Percentiles rank a stretch among this genome's conserved stretches.
These are phyloP conservation scores for Sonneratia caseolaris DNA, from an alignment of 345 rosid genomes.

Conservation along the genomic window DNA sequence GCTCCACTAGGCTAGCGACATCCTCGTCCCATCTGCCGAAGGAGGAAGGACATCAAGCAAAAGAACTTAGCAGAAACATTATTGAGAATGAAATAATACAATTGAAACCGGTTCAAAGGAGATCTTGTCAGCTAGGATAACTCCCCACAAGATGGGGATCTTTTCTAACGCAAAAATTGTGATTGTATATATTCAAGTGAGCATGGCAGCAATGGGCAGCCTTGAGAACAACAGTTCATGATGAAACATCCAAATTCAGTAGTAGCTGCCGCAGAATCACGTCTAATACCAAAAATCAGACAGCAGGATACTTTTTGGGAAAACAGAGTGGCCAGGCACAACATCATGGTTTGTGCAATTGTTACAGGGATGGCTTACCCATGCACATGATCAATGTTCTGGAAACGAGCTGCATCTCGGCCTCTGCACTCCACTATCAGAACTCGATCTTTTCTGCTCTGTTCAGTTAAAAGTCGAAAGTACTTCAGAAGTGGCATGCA, in stretches of 20 bases:
- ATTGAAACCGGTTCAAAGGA: not conserved
- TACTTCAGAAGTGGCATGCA: not conserved
- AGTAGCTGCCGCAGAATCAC: not conserved
- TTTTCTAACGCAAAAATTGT: not conserved
- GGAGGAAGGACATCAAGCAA: not conserved
- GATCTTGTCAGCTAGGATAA: not conserved
- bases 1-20: constrained; percentile 58
- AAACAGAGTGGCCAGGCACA: not conserved
- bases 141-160: not conserved
- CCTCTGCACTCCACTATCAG: constrained; percentile 88
- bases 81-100: not conserved
- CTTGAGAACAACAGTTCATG: not conserved
- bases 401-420: constrained; percentile 86
- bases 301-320: not conserved
- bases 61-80: not conserved
- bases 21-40: constrained; percentile 72
- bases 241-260: not conserved
- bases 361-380: constrained; percentile 36
- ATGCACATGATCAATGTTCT: constrained; percentile 65
- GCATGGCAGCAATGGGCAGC: not conserved
- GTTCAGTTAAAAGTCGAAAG: constrained; percentile 4
- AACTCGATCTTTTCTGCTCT: constrained; percentile 62
- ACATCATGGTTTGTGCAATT: not conserved
- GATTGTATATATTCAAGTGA: not conserved
- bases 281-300: not conserved